phyloP scores from a whole-genome alignment of 352 stramenopile genomes.

The Aphanomyces cochlioides region DNA sequence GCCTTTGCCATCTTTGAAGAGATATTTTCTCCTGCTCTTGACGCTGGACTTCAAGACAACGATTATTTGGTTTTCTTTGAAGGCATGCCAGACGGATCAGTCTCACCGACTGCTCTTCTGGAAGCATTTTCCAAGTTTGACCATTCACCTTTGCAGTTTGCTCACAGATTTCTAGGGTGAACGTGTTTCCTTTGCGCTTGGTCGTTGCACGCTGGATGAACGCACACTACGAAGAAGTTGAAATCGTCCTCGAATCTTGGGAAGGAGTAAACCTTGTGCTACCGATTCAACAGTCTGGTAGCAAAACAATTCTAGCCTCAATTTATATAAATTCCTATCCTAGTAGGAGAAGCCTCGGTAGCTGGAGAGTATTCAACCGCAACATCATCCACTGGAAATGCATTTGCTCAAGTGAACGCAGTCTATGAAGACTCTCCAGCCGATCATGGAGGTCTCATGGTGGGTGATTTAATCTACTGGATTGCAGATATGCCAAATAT shows the following conservation, averaged over 20 bases:
- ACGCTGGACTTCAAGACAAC: slow-evolving; percentile 2
- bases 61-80: slow-evolving; percentile 26
- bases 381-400: neutral
- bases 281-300: neutral
- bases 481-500: slow-evolving; percentile 13
- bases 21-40: neutral
- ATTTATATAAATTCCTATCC: neutral
- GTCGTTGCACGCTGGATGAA: neutral
- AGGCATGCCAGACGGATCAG: neutral
- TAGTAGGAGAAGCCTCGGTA: neutral
- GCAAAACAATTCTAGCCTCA: too few relatives aligned
- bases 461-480: slow-evolving; percentile 17
- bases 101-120: neutral
- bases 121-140: slow-evolving; percentile 15
- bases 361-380: neutral
- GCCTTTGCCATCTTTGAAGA: slow-evolving; percentile 10
- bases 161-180: too few relatives aligned
- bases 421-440: slow-evolving; percentile 24
- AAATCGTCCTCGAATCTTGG: slow-evolving; percentile 17
- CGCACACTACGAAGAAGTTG: neutral
- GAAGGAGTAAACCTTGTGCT: slow-evolving; percentile 15
- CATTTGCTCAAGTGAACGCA: slow-evolving; percentile 13
- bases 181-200: slow-evolving; percentile 2
- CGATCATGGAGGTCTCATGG: slow-evolving; percentile 27
- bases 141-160: neutral